Evolutionary conservation across 2,329 filamentous ascomycete species (phyloP).

Genomic region (Chaetomiaceae sp.): DNA sequence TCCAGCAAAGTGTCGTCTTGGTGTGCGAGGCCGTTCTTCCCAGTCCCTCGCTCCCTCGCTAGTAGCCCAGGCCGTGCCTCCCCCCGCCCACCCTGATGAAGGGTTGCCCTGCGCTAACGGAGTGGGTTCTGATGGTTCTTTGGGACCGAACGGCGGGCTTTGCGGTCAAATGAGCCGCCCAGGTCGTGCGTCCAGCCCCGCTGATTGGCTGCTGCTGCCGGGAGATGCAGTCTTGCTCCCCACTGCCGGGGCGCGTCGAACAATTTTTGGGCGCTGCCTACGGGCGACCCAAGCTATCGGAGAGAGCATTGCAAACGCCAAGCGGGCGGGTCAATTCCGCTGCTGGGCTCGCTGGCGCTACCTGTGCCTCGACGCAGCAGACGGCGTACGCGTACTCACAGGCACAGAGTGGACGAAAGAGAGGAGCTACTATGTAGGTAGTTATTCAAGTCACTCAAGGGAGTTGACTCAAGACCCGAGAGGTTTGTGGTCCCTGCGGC

Average conservation of each 20-base stretch:
- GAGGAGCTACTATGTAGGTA: no score
- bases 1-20: constrained; percentile 16
- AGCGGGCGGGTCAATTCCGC: not conserved
- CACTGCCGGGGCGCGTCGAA: constrained; percentile 7
- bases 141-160: not conserved
- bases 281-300: constrained; percentile 23
- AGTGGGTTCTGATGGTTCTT: not conserved
- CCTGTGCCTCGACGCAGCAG: no score
- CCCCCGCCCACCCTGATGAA: no score
- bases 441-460: no score
- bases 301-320: not conserved
- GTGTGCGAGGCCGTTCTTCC: not conserved
- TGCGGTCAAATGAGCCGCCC: constrained; percentile 3
- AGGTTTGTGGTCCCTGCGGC: no score
- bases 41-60: not conserved
- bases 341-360: no score
- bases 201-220: constrained; percentile 1
- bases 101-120: no score
- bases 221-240: not conserved
- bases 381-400: no score
- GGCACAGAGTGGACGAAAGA: no score
- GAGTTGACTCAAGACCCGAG: no score
- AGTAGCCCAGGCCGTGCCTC: no score
- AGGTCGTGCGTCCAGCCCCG: not conserved
- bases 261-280: not conserved